Percentiles rank a stretch among this genome's conserved stretches.
Evolutionary conservation across 1,284 basidiomycete species (phyloP).

Genomic region (Naganishia sp.): DNA sequence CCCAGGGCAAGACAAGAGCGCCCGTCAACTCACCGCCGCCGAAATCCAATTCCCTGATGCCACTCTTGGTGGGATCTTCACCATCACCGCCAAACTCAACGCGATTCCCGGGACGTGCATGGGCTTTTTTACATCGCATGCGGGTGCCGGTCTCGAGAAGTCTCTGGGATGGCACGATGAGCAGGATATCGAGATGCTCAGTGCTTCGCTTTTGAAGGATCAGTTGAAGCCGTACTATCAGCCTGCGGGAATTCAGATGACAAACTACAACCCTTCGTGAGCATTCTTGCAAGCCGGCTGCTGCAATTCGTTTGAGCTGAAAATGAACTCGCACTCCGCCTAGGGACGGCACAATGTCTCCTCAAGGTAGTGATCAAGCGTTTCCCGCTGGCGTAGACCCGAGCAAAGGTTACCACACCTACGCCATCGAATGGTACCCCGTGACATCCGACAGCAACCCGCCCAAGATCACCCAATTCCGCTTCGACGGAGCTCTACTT

Average conservation of each 20-base stretch:
- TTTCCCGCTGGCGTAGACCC: conserved; percentile 32
- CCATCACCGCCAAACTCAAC: conserved; percentile 10
- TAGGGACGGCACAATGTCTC: conserved; percentile 16
- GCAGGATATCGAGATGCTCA: conserved; percentile 34
- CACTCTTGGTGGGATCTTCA: conserved; percentile 14
- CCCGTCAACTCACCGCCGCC: conserved; percentile 1
- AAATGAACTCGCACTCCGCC: not conserved
- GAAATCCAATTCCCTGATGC: conserved; percentile 11
- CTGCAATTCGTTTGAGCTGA: too few species aligned
- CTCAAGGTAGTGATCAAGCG: conserved; percentile 19
- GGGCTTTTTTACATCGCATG: conserved; percentile 2
- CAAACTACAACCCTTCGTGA: conserved; percentile 32
- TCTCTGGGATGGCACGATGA: conserved; percentile 14
- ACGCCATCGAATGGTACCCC: conserved; percentile 36
- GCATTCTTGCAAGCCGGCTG: not conserved
- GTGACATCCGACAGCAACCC: conserved; percentile 18
- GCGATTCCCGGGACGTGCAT: conserved; percentile 16
- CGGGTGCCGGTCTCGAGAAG: not conserved
- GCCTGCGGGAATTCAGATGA: conserved; percentile 35
- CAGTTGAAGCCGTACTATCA: conserved; percentile 19
- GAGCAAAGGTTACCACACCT: conserved; percentile 33
- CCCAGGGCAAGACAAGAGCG: conserved; percentile 18
- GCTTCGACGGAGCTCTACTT: conserved; percentile 22
- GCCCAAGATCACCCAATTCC: conserved; percentile 25
- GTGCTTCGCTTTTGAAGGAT: conserved; percentile 12